Conservation (phyloP, 805 yeast genomes). For the Sugiyamaella smithiae region DNA sequence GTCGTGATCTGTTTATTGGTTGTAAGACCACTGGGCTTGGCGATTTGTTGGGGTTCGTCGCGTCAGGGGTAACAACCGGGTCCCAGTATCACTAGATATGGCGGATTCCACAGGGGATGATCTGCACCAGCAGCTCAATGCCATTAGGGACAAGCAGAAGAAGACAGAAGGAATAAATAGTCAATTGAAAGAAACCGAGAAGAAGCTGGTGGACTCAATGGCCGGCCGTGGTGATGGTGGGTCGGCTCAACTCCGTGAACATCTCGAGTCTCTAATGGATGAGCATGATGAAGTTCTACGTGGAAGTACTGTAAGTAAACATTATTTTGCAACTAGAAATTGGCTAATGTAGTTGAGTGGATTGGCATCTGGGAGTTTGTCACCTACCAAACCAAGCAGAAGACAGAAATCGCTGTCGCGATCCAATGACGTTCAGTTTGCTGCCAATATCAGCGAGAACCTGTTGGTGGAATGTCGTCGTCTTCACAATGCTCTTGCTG, state of each 20-base stretch:
- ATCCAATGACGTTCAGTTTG: constrained; percentile 31
- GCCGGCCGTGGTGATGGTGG: neutral
- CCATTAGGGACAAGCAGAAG: constrained; percentile 8
- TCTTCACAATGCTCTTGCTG: constrained; percentile 26
- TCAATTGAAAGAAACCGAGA: constrained; percentile 11
- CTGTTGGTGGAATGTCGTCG: constrained; percentile 35
- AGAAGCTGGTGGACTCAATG: constrained; percentile 6
- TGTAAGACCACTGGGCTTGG: too few relatives aligned
- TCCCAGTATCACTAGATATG: too few relatives aligned
- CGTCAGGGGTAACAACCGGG: too few relatives aligned
- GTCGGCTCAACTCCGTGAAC: constrained; percentile 1
- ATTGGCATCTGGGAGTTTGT: constrained; percentile 3
- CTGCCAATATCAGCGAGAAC: constrained; percentile 33
- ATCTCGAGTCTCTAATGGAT: constrained; percentile 10
- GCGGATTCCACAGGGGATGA: neutral
- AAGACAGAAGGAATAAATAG: constrained; percentile 9
- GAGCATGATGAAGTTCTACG: constrained; percentile 14
- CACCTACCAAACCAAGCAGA: constrained; percentile 12
- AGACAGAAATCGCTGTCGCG: constrained; percentile 7
- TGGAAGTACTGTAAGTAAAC: neutral
- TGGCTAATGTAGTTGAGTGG: neutral
- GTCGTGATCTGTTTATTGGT: too few relatives aligned
- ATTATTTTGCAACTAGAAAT: neutral
- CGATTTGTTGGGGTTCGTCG: too few relatives aligned
- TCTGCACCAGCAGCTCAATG: constrained; percentile 9